Evolutionary conservation across 768 basidiomycete species (phyloP).

Genomic region (Boletus vermiculosoides): DNA sequence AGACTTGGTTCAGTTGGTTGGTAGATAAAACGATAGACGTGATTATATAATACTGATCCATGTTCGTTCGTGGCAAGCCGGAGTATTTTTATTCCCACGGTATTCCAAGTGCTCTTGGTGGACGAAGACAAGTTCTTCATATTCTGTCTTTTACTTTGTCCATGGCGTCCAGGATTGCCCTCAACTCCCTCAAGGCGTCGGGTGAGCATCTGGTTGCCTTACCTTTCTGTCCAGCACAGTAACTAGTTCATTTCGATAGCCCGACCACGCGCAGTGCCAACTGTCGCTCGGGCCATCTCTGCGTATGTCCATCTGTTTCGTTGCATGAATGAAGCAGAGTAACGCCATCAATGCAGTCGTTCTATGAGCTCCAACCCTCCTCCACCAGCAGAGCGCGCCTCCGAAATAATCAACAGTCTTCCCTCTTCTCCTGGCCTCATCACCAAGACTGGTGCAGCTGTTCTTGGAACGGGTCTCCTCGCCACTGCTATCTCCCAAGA

Average conservation of each 20-base stretch:
- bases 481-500: slow-evolving; percentile 96
- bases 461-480: slow-evolving; percentile 84
- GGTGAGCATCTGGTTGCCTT: slow-evolving; percentile 37
- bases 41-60: slow-evolving; percentile 17
- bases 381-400: slow-evolving; percentile 83
- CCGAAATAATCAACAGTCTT: slow-evolving; percentile 84
- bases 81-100: slow-evolving; percentile 34
- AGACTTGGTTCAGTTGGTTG: no score
- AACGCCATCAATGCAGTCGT: slow-evolving; percentile 44
- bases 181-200: slow-evolving; percentile 60
- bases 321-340: slow-evolving; percentile 8
- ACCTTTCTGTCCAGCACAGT: neutral
- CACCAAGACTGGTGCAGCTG: slow-evolving; percentile 92
- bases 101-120: slow-evolving; percentile 5
- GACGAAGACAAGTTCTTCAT: slow-evolving; percentile 4
- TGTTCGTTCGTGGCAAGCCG: slow-evolving; percentile 28
- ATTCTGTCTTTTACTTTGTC: slow-evolving; percentile 7
- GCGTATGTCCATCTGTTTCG: slow-evolving; percentile 39
- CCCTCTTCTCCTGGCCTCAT: slow-evolving; percentile 83
- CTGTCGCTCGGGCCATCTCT: slow-evolving; percentile 45
- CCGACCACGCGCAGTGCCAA: slow-evolving; percentile 53
- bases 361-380: slow-evolving; percentile 64
- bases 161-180: slow-evolving; percentile 74
- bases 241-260: slow-evolving; percentile 34
- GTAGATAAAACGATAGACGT: neutral